Evolutionary conservation across 441 rosid genomes (phyloP).

Genomic region (Sinapis alba): DNA sequence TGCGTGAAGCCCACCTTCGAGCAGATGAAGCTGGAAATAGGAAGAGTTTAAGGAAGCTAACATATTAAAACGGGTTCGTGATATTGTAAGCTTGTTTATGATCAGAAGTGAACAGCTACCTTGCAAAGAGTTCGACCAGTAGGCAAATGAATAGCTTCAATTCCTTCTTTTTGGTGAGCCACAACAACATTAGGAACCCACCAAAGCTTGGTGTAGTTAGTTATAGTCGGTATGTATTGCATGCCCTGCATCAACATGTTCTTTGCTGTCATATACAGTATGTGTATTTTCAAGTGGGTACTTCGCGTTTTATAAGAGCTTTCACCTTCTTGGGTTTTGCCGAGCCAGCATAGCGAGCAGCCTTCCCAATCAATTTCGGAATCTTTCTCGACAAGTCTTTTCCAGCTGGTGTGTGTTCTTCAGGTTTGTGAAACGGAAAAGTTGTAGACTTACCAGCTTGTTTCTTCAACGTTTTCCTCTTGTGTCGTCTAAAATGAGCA

Average conservation of each 20-base stretch:
- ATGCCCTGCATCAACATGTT: slow-evolving; percentile 56
- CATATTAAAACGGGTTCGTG: neutral
- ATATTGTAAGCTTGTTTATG: slow-evolving; percentile 14
- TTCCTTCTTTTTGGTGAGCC: slow-evolving; percentile 97
- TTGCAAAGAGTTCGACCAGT: slow-evolving; percentile 94
- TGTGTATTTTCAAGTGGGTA: neutral
- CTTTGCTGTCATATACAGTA: slow-evolving; percentile 8
- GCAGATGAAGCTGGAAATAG: slow-evolving; percentile 79
- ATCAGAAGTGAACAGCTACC: slow-evolving; percentile 47
- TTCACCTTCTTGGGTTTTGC: slow-evolving; percentile 89
- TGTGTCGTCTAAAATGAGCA: slow-evolving; percentile 89
- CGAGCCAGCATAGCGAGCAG: slow-evolving; percentile 83
- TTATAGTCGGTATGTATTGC: slow-evolving; percentile 88
- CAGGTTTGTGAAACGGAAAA: slow-evolving; percentile 94
- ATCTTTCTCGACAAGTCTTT: slow-evolving; percentile 90
- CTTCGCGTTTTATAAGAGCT: slow-evolving; percentile 15
- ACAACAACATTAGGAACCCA: slow-evolving; percentile 99
- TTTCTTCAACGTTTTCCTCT: slow-evolving; percentile 81
- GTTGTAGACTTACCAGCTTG: slow-evolving; percentile 65
- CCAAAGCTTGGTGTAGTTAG: slow-evolving; percentile 96
- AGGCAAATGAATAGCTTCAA: slow-evolving; percentile 96
- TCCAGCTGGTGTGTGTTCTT: slow-evolving; percentile 91
- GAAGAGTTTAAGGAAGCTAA: slow-evolving; percentile 11
- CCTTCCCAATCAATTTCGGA: slow-evolving; percentile 86
- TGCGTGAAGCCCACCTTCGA: slow-evolving; percentile 99